phyloP scores from a whole-genome alignment of 345 rosid genomes.

The Brassica juncea region DNA sequence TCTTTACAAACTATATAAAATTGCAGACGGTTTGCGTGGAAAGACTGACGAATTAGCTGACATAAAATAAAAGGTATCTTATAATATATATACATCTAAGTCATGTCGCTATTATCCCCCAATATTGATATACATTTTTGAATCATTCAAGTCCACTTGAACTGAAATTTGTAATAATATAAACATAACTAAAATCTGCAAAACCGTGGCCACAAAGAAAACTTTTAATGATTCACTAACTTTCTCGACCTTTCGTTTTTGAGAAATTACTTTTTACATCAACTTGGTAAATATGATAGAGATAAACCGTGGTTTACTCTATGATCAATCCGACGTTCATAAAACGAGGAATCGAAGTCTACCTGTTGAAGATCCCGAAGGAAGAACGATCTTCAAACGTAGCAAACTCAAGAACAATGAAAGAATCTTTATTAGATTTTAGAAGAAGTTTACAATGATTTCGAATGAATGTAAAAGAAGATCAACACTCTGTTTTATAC shows the following conservation, averaged over 20 bases:
- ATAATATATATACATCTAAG: not conserved
- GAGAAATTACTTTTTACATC: not conserved
- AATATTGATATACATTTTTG: not conserved
- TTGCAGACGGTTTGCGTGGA: conserved; percentile 37
- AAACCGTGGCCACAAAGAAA: not conserved
- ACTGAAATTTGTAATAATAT: not conserved
- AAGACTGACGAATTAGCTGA: not conserved
- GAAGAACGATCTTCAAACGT: no score
- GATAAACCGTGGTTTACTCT: no score
- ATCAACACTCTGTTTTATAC: no score
- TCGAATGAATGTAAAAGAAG: no score
- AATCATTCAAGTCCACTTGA: not conserved
- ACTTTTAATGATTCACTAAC: not conserved
- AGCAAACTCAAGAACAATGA: no score
- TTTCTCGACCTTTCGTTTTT: not conserved
- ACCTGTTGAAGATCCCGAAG: no score
- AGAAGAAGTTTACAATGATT: no score
- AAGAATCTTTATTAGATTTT: no score
- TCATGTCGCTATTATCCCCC: not conserved
- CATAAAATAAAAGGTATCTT: not conserved
- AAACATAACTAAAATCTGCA: not conserved
- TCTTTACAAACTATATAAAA: conserved; percentile 26
- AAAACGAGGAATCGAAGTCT: no score
- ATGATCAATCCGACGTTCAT: no score
- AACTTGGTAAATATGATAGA: not conserved